phyloP scores from a whole-genome alignment of 352 stramenopile species.

The Pythium aristosporum region DNA sequence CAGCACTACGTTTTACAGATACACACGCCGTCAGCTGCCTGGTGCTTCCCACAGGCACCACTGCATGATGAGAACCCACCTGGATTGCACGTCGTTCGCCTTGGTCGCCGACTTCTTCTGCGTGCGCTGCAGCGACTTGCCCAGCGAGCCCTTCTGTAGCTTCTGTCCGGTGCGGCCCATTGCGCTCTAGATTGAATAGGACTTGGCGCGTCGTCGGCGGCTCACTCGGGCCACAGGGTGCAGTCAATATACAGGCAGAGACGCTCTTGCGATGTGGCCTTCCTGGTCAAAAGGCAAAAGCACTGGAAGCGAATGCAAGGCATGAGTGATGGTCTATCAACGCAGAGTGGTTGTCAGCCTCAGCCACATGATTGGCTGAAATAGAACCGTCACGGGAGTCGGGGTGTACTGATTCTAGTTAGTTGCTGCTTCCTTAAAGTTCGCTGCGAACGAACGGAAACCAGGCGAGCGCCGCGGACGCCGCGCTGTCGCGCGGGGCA shows the following conservation, averaged over 20 bases:
- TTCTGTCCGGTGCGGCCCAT: conserved; percentile 81
- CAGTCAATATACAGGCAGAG: neutral
- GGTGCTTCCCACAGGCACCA: neutral
- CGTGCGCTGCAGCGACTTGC: conserved; percentile 70
- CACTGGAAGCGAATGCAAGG: conserved; percentile 30
- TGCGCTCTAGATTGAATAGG: neutral
- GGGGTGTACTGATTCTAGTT: neutral
- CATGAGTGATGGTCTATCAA: conserved; percentile 23
- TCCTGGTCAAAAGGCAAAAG: conserved; percentile 19
- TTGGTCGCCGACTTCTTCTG: conserved; percentile 77
- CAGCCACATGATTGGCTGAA: conserved; percentile 8
- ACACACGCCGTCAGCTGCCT: neutral
- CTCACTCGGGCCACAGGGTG: neutral
- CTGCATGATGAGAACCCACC: conserved; percentile 27
- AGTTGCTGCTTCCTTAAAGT: neutral
- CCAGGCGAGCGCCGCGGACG: no score
- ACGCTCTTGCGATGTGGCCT: conserved; percentile 8
- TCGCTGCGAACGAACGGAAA: neutral
- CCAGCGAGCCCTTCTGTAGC: conserved; percentile 69
- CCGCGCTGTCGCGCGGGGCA: no score
- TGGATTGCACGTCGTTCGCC: conserved; percentile 76
- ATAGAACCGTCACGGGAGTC: neutral
- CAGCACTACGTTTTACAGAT: conserved; percentile 37
- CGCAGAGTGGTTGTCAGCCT: neutral
- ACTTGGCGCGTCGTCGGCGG: neutral